phyloP scores from a whole-genome alignment of 176 grass and related monocot species.

The Ampelocalamus luodianensis region DNA sequence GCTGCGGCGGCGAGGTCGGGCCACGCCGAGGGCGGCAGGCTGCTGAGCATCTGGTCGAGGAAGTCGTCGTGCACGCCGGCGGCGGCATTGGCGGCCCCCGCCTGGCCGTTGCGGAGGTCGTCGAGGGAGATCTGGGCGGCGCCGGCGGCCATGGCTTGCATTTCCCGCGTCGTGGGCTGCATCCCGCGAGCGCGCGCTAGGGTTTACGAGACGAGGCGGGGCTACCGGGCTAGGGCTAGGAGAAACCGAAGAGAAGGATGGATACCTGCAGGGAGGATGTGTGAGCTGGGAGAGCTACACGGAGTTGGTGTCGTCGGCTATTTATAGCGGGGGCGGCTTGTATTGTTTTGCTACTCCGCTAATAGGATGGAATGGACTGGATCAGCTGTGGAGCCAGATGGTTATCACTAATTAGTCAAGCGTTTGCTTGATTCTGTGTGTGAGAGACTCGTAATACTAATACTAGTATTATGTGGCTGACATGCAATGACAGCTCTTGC shows the following conservation, averaged over 20 bases:
- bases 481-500: background rate
- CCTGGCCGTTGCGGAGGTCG: constrained; percentile 41
- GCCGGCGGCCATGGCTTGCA: constrained; percentile 58
- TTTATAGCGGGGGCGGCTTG: constrained; percentile 52
- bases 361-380: background rate
- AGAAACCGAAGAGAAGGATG: constrained; percentile 33
- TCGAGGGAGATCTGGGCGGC: constrained; percentile 59
- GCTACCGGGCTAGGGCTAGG: constrained; percentile 37
- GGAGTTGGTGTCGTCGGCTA: constrained; percentile 42
- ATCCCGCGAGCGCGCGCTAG: constrained; percentile 44
- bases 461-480: constrained; percentile 8
- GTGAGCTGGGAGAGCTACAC: constrained; percentile 12
- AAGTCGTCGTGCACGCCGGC: constrained; percentile 73
- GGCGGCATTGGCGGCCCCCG: constrained; percentile 4
- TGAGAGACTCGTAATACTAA: background rate
- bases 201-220: constrained; percentile 22
- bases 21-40: constrained; percentile 67
- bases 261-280: background rate
- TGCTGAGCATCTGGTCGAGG: constrained; percentile 87
- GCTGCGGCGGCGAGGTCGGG: constrained; percentile 52
- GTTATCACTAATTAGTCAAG: constrained; percentile 34
- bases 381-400: constrained; percentile 27
- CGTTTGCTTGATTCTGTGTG: constrained; percentile 7
- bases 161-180: constrained; percentile 65
- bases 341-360: constrained; percentile 13